These are phyloP conservation scores for Boletus vermiculosoides DNA, from an alignment of 768 basidiomycete genomes.

Conservation along the genomic window DNA sequence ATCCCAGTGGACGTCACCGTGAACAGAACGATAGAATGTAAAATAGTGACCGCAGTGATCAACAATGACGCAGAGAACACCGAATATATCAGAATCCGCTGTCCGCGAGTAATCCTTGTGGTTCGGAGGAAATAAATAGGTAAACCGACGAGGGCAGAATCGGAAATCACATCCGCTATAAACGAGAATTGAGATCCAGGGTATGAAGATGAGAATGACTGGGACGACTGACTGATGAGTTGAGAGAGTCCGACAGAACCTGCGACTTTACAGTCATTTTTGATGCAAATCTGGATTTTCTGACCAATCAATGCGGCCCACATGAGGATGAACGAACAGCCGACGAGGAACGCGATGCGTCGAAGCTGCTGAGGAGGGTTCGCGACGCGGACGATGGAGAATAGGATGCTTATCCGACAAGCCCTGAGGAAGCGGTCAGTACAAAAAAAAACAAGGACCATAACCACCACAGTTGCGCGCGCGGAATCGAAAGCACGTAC, in stretches of 20 bases:
- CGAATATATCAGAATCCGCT: slow-evolving; percentile 18
- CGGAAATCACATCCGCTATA: slow-evolving; percentile 23
- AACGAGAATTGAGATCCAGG: background rate
- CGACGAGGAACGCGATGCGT: slow-evolving; percentile 5
- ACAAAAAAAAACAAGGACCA: background rate
- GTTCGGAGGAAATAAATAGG: slow-evolving; percentile 14
- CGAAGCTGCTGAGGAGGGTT: slow-evolving; percentile 10
- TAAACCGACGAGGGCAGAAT: slow-evolving; percentile 16
- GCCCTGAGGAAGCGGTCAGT: slow-evolving; percentile 15
- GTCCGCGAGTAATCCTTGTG: slow-evolving; percentile 5
- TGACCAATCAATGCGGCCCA: slow-evolving; percentile 23
- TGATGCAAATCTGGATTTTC: slow-evolving; percentile 10
- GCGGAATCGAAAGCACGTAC: slow-evolving; percentile 6
- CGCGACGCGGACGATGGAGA: slow-evolving; percentile 22
- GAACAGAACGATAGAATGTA: slow-evolving; percentile 15
- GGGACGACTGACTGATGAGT: slow-evolving; percentile 21
- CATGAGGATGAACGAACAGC: slow-evolving; percentile 23
- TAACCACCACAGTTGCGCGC: background rate
- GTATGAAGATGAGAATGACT: background rate
- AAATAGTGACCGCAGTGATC: slow-evolving; percentile 19
- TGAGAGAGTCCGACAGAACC: slow-evolving; percentile 13
- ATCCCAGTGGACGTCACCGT: background rate
- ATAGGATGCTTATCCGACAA: slow-evolving; percentile 25
- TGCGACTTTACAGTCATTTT: background rate
- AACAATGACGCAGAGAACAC: slow-evolving; percentile 21